phyloP scores from a whole-genome alignment of 2,329 filamentous ascomycete genomes.

The Orbilia quercus region DNA sequence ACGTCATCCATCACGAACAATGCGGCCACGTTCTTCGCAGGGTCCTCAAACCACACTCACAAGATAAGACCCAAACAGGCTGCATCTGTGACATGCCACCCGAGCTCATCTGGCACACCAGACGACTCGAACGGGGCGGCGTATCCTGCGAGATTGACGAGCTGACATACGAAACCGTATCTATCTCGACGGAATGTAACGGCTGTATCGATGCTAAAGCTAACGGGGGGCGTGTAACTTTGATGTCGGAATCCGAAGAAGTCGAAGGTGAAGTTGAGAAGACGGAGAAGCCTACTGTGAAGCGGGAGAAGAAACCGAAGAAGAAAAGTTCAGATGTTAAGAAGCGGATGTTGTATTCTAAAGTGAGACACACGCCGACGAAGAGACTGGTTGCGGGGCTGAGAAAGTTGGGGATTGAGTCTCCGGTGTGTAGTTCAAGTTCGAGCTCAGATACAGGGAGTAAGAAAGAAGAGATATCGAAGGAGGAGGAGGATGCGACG shows the following conservation, averaged over 20 bases:
- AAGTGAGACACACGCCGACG: constrained; percentile 4
- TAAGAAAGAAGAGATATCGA: constrained; percentile 1
- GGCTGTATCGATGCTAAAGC: constrained; percentile 19
- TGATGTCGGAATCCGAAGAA: constrained; percentile 12
- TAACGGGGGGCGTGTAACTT: background rate
- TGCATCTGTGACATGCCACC: constrained; percentile 48
- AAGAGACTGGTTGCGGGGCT: constrained; percentile 17
- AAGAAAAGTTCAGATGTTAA: background rate
- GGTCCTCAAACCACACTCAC: constrained; percentile 18
- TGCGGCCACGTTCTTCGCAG: constrained; percentile 45
- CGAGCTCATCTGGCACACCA: constrained; percentile 32
- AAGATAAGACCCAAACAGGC: constrained; percentile 30
- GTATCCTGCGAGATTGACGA: constrained; percentile 48
- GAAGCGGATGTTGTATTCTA: constrained; percentile 9
- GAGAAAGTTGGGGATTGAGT: constrained; percentile 17
- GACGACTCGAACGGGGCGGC: constrained; percentile 34
- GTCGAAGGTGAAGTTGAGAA: constrained; percentile 4
- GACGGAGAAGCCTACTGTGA: background rate
- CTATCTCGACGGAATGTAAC: constrained; percentile 36
- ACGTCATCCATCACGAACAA: constrained; percentile 44
- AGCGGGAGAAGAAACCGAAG: background rate
- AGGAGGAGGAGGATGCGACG: constrained; percentile 1
- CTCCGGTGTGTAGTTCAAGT: background rate
- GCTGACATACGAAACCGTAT: constrained; percentile 42
- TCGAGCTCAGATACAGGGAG: constrained; percentile 3